Percentiles rank a stretch among this genome's conserved stretches.
phyloP scores from a whole-genome alignment of 2,329 filamentous ascomycete genomes.

The Fusarium dlaminii region DNA sequence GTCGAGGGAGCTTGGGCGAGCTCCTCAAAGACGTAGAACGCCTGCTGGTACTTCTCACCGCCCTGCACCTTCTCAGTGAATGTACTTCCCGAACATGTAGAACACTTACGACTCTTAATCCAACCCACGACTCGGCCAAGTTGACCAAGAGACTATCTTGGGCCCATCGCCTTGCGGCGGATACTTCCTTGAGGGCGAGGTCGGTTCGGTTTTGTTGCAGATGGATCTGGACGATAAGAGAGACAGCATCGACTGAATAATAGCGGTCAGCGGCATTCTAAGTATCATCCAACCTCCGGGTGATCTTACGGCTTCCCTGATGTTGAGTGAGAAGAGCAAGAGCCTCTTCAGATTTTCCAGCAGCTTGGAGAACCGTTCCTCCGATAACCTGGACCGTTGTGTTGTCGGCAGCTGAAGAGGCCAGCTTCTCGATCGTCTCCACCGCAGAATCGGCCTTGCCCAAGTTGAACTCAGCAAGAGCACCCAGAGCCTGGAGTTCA shows the following conservation, averaged over 20 bases:
- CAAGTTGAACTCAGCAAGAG: slow-evolving; percentile 73
- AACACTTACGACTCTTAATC: slow-evolving; percentile 76
- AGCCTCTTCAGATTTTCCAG: slow-evolving; percentile 86
- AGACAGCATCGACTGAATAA: slow-evolving; percentile 74
- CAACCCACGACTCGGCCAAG: slow-evolving; percentile 94
- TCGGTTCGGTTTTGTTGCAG: slow-evolving; percentile 91
- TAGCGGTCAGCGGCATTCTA: slow-evolving; percentile 37
- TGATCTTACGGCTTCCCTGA: slow-evolving; percentile 80
- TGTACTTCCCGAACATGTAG: neutral
- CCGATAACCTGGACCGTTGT: slow-evolving; percentile 81
- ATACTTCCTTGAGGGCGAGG: slow-evolving; percentile 88
- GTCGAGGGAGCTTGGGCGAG: slow-evolving; percentile 87
- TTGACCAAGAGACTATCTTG: slow-evolving; percentile 95
- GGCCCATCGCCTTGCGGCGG: slow-evolving; percentile 88
- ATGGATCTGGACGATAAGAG: slow-evolving; percentile 91
- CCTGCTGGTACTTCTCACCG: slow-evolving; percentile 94
- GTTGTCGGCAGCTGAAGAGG: slow-evolving; percentile 75
- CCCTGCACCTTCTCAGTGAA: slow-evolving; percentile 65
- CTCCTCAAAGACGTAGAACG: slow-evolving; percentile 98
- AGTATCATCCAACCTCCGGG: neutral
- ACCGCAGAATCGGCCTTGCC: slow-evolving; percentile 72
- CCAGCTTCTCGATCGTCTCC: slow-evolving; percentile 72
- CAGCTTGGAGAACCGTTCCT: slow-evolving; percentile 83
- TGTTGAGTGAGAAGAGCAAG: slow-evolving; percentile 82
- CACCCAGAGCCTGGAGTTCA: slow-evolving; percentile 79